A percentile compares a stretch with the other conserved stretches of the same genome.
phyloP scores from a whole-genome alignment of 2,329 filamentous ascomycete genomes.

The Ascochyta pisi region DNA sequence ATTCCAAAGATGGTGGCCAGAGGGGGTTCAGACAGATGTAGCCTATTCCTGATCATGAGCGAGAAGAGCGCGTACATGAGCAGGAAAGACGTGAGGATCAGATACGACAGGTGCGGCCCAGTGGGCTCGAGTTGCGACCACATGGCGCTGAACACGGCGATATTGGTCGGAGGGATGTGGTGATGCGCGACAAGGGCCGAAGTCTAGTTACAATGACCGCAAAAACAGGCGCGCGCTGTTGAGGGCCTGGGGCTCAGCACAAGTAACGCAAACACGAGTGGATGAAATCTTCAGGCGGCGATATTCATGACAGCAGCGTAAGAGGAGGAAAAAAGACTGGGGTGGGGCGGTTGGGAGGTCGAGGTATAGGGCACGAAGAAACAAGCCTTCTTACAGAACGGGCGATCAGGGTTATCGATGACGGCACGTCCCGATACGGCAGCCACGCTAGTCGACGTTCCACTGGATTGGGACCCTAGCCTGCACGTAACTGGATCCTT shows the following conservation, averaged over 20 bases:
- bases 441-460: slow-evolving; percentile 13
- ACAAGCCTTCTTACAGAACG: slow-evolving; percentile 5
- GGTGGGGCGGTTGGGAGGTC: not conserved
- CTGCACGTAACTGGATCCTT: not conserved
- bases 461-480: slow-evolving; percentile 4
- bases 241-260: not conserved
- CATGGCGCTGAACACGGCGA: not conserved
- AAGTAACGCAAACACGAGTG: not conserved
- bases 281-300: slow-evolving; percentile 1
- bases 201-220: not conserved
- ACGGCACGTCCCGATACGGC: slow-evolving; percentile 17
- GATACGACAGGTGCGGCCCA: slow-evolving; percentile 54
- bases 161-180: not conserved
- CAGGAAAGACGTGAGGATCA: slow-evolving; percentile 54
- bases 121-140: slow-evolving; percentile 58
- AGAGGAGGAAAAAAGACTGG: not conserved
- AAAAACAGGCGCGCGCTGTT: not conserved
- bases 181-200: not conserved
- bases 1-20: slow-evolving; percentile 57
- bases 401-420: slow-evolving; percentile 9
- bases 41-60: slow-evolving; percentile 54
- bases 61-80: slow-evolving; percentile 57
- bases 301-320: slow-evolving; percentile 10
- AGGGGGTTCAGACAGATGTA: slow-evolving; percentile 58
- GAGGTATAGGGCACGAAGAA: not conserved